Evolutionary conservation across 768 basidiomycete genomes (phyloP).

Genomic region (Steccherinum ochraceum): DNA sequence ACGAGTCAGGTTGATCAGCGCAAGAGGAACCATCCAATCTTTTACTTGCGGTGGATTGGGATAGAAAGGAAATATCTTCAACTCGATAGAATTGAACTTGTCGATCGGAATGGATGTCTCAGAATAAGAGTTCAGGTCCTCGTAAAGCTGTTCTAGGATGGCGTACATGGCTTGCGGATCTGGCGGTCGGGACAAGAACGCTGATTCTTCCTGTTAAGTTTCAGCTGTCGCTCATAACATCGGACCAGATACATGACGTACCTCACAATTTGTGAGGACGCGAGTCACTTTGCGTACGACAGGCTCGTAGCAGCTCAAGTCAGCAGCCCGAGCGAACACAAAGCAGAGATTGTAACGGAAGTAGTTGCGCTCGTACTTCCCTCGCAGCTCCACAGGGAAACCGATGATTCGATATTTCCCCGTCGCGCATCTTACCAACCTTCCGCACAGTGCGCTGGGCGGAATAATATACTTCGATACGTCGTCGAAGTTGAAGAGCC

Average conservation of each 20-base stretch:
- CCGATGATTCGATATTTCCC: conserved; percentile 83
- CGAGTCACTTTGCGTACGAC: conserved; percentile 92
- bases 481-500: conserved; percentile 83
- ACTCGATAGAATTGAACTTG: conserved; percentile 87
- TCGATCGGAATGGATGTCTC: conserved; percentile 92
- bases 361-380: conserved; percentile 74
- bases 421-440: conserved; percentile 83
- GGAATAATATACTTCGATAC: conserved; percentile 96
- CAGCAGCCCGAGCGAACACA: conserved; percentile 87
- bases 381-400: conserved; percentile 77
- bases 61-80: conserved; percentile 96
- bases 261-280: conserved; percentile 86
- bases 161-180: conserved; percentile 65
- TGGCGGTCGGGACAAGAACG: conserved; percentile 71
- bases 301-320: conserved; percentile 93
- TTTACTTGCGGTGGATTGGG: conserved; percentile 86
- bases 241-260: no score
- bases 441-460: conserved; percentile 74
- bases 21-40: conserved; percentile 94
- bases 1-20: conserved; percentile 76
- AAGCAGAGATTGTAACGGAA: conserved; percentile 95
- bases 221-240: no score
- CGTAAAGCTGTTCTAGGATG: conserved; percentile 93
- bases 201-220: conserved; percentile 86
- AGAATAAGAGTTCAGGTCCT: conserved; percentile 95